A percentile compares a stretch with the other conserved stretches of the same genome.
phyloP scores from a whole-genome alignment of 805 yeast species.

The Metschnikowia arizonensis region DNA sequence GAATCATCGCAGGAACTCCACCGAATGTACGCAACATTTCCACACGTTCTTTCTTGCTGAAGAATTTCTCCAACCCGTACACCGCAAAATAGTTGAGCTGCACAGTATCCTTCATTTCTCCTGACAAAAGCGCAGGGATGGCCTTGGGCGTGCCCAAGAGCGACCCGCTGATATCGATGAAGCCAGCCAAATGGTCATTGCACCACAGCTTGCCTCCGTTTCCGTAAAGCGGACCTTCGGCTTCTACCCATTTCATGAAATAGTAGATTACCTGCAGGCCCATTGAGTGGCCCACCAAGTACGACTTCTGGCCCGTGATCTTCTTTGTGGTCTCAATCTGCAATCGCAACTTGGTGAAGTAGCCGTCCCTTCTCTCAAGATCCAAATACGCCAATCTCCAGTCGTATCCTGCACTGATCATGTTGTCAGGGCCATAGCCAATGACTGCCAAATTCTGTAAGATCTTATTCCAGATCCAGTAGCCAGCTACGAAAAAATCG shows the following conservation, averaged over 20 bases:
- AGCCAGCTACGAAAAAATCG: constrained; percentile 94
- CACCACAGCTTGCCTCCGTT: constrained; percentile 93
- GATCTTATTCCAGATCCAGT: constrained; percentile 98
- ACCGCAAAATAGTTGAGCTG: constrained; percentile 90
- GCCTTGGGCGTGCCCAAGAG: constrained; percentile 92
- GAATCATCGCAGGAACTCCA: constrained; percentile 94
- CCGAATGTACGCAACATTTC: constrained; percentile 85
- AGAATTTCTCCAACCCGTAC: constrained; percentile 90
- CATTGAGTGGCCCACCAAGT: constrained; percentile 92
- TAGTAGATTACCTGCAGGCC: constrained; percentile 87
- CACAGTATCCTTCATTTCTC: constrained; percentile 97
- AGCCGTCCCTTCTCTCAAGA: constrained; percentile 80
- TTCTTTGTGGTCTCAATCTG: constrained; percentile 61
- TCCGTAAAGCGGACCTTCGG: constrained; percentile 73
- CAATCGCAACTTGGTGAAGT: constrained; percentile 70
- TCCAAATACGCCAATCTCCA: constrained; percentile 93
- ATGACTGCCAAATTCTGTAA: constrained; percentile 91
- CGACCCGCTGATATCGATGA: constrained; percentile 87
- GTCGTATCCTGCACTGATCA: constrained; percentile 90
- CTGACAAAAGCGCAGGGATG: constrained; percentile 85
- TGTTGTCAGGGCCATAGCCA: constrained; percentile 88
- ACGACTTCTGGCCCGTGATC: constrained; percentile 59
- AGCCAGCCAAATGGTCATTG: constrained; percentile 73
- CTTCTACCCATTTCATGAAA: constrained; percentile 96
- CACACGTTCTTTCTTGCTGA: constrained; percentile 82